Base-by-base conservation (phyloP, 2,329 filamentous ascomycete species). In the Penicillium paneum region DNA sequence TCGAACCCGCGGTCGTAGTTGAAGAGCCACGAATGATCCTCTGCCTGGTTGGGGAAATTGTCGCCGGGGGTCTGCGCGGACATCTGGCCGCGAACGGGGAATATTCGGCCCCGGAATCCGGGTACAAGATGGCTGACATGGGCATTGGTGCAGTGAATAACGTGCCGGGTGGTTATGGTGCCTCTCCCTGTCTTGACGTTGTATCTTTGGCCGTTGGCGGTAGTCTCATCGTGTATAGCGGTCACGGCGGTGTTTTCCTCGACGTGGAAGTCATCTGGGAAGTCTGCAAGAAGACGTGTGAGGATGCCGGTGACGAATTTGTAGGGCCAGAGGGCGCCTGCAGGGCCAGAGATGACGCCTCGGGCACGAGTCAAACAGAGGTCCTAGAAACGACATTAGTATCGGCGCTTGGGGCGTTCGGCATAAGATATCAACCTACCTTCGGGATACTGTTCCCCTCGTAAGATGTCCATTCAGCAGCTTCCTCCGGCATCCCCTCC, bases 131-230 rank as follows among this genome's bases (percentile, higher is more conserved):
- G 76, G 0, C 76, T 67, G 0, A 79, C 74, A 58, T 80, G 80
- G 5, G 73, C 81, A 57, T 86, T 85, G 1, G 82, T 86, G 8
- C 81, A 80, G 58, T 86, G 81, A 2, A 86, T 73, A 1, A 87
- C 71, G 49, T 85, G 78, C 0, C 71, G 70, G 8, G 81, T 73
- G 3, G 63, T 65, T 32, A 85, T 71, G 0, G 39, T 58, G 2
- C 81, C 81, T 7, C 77, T 70, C 0, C 60, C 49, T 1, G 82
- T 84, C 5, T 71, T 59, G 5, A 85, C 61, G 1, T 67, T 64
- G 61, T 79, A 81, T 13, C 40, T 47, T 3, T 52, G 45, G 3
- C 24, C 3, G 6, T 2, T 13, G 54, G n/a, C 13, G 0, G 34
- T 12, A 3, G 19, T 24, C 0, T 41, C 31, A 15, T 57, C 36